phyloP scores from a whole-genome alignment of 1,284 basidiomycete species.

The Trametes sp. region DNA sequence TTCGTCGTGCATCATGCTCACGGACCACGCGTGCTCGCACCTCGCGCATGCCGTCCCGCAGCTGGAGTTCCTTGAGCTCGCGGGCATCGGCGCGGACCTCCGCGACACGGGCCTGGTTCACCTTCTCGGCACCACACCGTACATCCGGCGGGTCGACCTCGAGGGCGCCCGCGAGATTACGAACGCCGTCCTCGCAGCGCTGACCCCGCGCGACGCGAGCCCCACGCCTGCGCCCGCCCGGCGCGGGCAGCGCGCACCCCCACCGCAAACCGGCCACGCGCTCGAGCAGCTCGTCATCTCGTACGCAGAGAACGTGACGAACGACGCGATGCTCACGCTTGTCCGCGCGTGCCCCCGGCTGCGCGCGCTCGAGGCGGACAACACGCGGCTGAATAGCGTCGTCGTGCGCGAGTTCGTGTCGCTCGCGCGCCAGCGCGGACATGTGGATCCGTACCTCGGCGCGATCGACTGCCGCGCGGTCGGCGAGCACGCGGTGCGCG shows the following conservation, averaged over 20 bases:
- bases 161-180: slow-evolving; percentile 84
- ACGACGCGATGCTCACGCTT: slow-evolving; percentile 69
- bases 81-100: slow-evolving; percentile 74
- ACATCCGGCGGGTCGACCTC: slow-evolving; percentile 81
- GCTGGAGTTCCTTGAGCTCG: slow-evolving; percentile 85
- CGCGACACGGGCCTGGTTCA: slow-evolving; percentile 76
- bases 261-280: slow-evolving; percentile 59
- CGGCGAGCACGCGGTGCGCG: slow-evolving; percentile 66
- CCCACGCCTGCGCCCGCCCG: slow-evolving; percentile 16
- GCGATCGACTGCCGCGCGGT: slow-evolving; percentile 82
- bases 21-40: slow-evolving; percentile 76
- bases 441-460: slow-evolving; percentile 61
- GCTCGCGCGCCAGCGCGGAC: slow-evolving; percentile 56
- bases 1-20: slow-evolving; percentile 78
- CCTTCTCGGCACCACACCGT: slow-evolving; percentile 74
- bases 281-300: slow-evolving; percentile 82
- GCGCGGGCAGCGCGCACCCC: slow-evolving; percentile 17
- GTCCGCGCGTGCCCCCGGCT: slow-evolving; percentile 71
- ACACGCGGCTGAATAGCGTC: slow-evolving; percentile 71
- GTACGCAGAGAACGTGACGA: slow-evolving; percentile 66
- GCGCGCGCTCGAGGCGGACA: slow-evolving; percentile 77
- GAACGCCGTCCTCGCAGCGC: slow-evolving; percentile 70
- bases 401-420: slow-evolving; percentile 77
- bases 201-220: slow-evolving; percentile 59
- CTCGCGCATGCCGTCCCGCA: slow-evolving; percentile 77